Percentiles rank a stretch among this genome's conserved stretches.
phyloP scores from a whole-genome alignment of 768 basidiomycete genomes.

The Gloeophyllum trabeum region DNA sequence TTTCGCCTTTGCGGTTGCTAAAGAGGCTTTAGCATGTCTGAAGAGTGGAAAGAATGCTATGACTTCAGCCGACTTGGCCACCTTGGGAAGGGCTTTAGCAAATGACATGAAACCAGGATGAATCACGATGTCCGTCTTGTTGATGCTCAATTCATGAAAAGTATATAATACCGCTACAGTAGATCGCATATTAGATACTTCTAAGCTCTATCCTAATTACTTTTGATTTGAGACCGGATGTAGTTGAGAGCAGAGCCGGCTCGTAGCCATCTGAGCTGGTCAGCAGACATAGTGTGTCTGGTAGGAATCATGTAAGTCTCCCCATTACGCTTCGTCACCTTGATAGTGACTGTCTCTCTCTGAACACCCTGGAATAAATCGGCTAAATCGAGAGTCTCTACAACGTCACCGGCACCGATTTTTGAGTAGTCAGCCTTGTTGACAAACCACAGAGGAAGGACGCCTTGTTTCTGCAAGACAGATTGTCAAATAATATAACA shows the following conservation, averaged over 20 bases:
- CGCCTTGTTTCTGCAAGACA: conserved; percentile 79
- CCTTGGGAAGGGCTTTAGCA: conserved; percentile 12
- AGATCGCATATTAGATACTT: conserved; percentile 2
- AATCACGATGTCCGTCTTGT: too few species aligned
- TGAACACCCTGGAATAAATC: conserved; percentile 41
- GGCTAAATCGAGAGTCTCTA: conserved; percentile 78
- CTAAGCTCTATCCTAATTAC: too few species aligned
- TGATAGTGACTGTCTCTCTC: conserved; percentile 32
- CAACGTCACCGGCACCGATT: conserved; percentile 71
- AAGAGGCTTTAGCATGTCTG: conserved; percentile 34
- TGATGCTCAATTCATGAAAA: too few species aligned
- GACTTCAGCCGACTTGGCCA: conserved; percentile 4
- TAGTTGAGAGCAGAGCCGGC: conserved; percentile 86
- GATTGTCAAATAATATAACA: conserved; percentile 3
- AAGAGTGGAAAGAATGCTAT: conserved; percentile 6
- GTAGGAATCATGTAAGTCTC: conserved; percentile 56
- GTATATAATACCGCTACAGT: conserved; percentile 4
- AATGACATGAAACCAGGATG: too few species aligned
- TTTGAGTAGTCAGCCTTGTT: conserved; percentile 78
- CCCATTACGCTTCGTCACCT: conserved; percentile 58
- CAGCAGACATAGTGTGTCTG: conserved; percentile 81
- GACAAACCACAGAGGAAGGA: conserved; percentile 90
- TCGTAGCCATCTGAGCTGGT: conserved; percentile 85
- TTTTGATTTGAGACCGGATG: conserved; percentile 62
- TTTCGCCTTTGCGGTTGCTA: conserved; percentile 47